phyloP scores from a whole-genome alignment of 2,329 filamentous ascomycete species.

The Sarocladium kiliense region DNA sequence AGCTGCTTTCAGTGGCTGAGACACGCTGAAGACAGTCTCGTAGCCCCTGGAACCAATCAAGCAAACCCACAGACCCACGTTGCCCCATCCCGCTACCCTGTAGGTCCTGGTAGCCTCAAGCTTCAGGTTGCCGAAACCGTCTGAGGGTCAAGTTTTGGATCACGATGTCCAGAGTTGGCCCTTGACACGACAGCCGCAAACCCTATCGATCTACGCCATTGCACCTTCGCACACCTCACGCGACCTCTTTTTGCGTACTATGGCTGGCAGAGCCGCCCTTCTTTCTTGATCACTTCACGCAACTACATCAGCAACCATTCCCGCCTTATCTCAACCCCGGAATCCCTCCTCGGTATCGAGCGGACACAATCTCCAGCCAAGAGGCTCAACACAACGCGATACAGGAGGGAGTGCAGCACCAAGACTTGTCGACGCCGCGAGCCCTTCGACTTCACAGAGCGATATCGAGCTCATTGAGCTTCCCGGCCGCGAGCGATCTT shows the following conservation, averaged over 20 bases:
- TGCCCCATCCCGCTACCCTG: not conserved
- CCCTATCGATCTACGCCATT: not conserved
- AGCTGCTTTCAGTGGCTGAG: not conserved
- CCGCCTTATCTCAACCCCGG: slow-evolving; percentile 18
- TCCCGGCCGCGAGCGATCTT: not conserved
- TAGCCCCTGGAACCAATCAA: slow-evolving; percentile 3
- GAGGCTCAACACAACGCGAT: slow-evolving; percentile 17
- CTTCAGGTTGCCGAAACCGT: slow-evolving; percentile 5
- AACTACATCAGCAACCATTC: slow-evolving; percentile 24
- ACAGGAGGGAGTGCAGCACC: slow-evolving; percentile 29
- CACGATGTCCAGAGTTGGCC: slow-evolving; percentile 1
- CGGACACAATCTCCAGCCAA: slow-evolving; percentile 13
- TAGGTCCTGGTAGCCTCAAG: not conserved
- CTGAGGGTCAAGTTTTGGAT: not conserved
- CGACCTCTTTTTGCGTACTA: not conserved
- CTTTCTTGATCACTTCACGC: slow-evolving; percentile 15
- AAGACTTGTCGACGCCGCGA: not conserved
- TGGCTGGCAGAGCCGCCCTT: slow-evolving; percentile 1
- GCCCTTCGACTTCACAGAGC: slow-evolving; percentile 2
- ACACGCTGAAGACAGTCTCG: not conserved
- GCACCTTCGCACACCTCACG: not conserved
- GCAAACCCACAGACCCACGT: not conserved
- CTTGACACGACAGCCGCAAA: not conserved
- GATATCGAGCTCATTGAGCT: slow-evolving; percentile 28
- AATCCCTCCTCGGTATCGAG: slow-evolving; percentile 35